Evolutionary conservation across 768 basidiomycete genomes (phyloP).

Genomic region (Cystobasidiopsis lactophilus): DNA sequence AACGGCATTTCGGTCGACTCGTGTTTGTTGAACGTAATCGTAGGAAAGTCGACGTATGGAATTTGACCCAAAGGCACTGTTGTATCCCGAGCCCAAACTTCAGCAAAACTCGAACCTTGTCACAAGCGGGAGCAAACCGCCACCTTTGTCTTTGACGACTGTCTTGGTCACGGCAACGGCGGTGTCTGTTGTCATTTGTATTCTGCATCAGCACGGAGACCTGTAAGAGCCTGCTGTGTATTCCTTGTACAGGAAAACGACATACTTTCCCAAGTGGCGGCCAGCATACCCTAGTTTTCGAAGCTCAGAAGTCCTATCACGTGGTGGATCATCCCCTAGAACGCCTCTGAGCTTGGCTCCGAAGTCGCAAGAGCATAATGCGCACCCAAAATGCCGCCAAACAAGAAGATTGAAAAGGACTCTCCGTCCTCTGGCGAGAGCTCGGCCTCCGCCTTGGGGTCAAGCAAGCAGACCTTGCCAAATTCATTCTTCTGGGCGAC

Average conservation of each 20-base stretch:
- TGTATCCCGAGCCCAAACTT: neutral
- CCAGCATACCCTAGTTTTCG: constrained; percentile 66
- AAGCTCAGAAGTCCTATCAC: constrained; percentile 75
- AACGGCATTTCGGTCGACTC: constrained; percentile 99
- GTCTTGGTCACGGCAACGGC: constrained; percentile 75
- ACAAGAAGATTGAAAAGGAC: constrained; percentile 67
- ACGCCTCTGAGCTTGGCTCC: constrained; percentile 20
- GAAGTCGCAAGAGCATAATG: neutral
- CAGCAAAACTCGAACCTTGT: constrained; percentile 7
- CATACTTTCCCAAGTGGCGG: constrained; percentile 43
- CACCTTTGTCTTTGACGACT: constrained; percentile 53
- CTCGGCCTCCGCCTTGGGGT: constrained; percentile 54
- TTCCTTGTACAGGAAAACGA: no score
- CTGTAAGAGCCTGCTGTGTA: no score
- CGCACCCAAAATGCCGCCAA: constrained; percentile 39
- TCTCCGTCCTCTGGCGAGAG: constrained; percentile 58
- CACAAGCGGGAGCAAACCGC: constrained; percentile 14
- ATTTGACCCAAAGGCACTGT: constrained; percentile 36
- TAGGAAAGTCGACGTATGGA: constrained; percentile 52
- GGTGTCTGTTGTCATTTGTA: constrained; percentile 98
- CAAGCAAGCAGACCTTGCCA: constrained; percentile 85
- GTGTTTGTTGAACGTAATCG: constrained; percentile 59
- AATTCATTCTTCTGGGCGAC: no score
- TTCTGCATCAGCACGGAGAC: constrained; percentile 20
- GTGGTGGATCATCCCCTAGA: constrained; percentile 79